Evolutionary conservation across 306 rosid genomes (phyloP).

Genomic region (Pachyrhizus erosus): DNA sequence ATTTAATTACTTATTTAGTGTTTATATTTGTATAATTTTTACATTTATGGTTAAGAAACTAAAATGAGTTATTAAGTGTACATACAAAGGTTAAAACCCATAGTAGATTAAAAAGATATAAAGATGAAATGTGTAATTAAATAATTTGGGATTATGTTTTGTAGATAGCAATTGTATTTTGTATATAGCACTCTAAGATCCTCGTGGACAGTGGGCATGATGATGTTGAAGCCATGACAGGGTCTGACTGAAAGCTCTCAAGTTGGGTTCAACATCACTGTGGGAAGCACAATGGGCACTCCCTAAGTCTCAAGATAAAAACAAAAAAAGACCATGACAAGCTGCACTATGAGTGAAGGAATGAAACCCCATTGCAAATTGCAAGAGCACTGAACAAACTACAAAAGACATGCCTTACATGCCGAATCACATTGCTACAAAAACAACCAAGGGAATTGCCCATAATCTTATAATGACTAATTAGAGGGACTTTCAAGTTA

Average conservation of each 20-base stretch:
- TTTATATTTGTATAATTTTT: too few species aligned
- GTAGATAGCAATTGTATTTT: background rate
- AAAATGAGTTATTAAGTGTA: too few species aligned
- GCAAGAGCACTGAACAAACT: slow-evolving; percentile 47
- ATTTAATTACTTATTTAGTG: too few species aligned
- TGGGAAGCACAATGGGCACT: slow-evolving; percentile 41
- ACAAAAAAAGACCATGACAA: slow-evolving; percentile 57
- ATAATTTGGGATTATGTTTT: too few species aligned
- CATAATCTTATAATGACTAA: slow-evolving; percentile 49
- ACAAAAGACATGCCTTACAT: slow-evolving; percentile 50
- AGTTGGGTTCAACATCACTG: slow-evolving; percentile 34
- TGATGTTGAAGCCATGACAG: slow-evolving; percentile 34
- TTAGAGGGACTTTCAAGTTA: slow-evolving; percentile 39
- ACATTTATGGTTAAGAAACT: too few species aligned
- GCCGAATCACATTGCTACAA: slow-evolving; percentile 45
- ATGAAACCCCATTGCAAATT: slow-evolving; percentile 39
- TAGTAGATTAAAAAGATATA: too few species aligned
- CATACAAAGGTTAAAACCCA: too few species aligned
- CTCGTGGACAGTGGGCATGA: slow-evolving; percentile 23
- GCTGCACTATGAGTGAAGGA: slow-evolving; percentile 47
- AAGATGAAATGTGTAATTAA: too few species aligned
- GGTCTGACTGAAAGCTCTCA: slow-evolving; percentile 44
- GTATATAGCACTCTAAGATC: background rate
- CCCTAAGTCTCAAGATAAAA: slow-evolving; percentile 36
- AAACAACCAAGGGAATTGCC: slow-evolving; percentile 46